phyloP scores from a whole-genome alignment of 2,329 filamentous ascomycete species.

The Fusarium sp. region DNA sequence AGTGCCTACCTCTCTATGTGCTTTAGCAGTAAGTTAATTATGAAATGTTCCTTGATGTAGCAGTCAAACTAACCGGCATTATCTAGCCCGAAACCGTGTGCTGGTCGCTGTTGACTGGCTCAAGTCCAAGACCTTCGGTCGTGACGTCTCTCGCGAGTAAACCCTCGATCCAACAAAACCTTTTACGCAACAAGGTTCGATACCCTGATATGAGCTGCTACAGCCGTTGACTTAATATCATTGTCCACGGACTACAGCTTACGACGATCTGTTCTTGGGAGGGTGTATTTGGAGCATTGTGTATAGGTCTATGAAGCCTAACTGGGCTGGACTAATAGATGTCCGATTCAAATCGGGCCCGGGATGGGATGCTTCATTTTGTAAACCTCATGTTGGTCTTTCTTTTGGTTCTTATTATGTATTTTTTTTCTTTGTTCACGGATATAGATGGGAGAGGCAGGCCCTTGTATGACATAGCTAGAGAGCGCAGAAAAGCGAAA shows the following conservation, averaged over 20 bases:
- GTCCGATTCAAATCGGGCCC: conserved; percentile 49
- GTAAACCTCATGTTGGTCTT: conserved; percentile 40
- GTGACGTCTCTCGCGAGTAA: conserved; percentile 90
- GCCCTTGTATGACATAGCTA: conserved; percentile 46
- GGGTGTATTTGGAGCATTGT: conserved; percentile 51
- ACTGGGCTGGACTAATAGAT: conserved; percentile 50
- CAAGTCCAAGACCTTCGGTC: conserved; percentile 96
- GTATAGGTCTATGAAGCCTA: conserved; percentile 45
- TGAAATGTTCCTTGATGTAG: not conserved
- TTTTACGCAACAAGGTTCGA: conserved; percentile 45
- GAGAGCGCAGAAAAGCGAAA: conserved; percentile 43
- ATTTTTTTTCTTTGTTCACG: conserved; percentile 42
- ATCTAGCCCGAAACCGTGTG: conserved; percentile 87
- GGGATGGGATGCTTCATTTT: conserved; percentile 44
- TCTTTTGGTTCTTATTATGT: conserved; percentile 35
- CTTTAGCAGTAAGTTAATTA: conserved; percentile 88
- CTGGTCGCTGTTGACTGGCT: conserved; percentile 95
- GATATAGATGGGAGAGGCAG: conserved; percentile 43
- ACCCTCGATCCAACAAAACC: conserved; percentile 33
- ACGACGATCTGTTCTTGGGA: conserved; percentile 46
- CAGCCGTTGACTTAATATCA: conserved; percentile 15
- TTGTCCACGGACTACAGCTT: conserved; percentile 32
- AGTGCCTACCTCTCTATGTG: conserved; percentile 99
- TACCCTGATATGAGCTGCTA: conserved; percentile 44
- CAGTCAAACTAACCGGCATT: conserved; percentile 37